Evolutionary conservation across 2,329 filamentous ascomycete genomes (phyloP).

Genomic region (Seiridium cupressi): DNA sequence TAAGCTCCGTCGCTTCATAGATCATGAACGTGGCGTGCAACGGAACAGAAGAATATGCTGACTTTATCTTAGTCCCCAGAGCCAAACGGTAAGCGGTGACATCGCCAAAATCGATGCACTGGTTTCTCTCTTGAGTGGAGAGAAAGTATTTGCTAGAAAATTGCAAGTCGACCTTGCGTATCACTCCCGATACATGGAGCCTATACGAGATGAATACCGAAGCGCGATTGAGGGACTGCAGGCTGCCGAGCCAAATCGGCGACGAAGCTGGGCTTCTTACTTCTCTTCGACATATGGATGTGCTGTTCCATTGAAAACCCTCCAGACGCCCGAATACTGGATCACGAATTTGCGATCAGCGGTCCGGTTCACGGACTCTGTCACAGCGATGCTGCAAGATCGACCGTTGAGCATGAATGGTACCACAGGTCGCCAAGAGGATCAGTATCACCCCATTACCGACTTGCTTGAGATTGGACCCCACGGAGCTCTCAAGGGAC

Average conservation of each 20-base stretch:
- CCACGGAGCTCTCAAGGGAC: not conserved
- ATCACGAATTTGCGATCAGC: too few species aligned
- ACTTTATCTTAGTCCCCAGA: constrained; percentile 20
- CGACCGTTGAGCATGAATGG: not conserved
- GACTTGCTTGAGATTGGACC: not conserved
- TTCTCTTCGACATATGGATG: too few species aligned
- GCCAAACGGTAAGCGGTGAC: constrained; percentile 26
- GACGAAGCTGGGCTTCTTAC: too few species aligned
- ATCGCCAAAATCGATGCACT: constrained; percentile 13
- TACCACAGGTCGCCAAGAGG: not conserved
- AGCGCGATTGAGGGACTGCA: too few species aligned
- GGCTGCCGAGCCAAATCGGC: too few species aligned
- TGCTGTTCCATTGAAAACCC: too few species aligned
- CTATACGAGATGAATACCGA: constrained; percentile 16
- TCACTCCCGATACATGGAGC: constrained; percentile 28
- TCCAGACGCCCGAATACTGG: too few species aligned
- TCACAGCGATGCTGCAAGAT: too few species aligned
- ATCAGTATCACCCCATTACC: not conserved
- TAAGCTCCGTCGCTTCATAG: too few species aligned
- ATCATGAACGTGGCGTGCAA: constrained; percentile 16
- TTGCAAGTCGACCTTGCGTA: constrained; percentile 24
- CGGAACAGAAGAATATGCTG: too few species aligned
- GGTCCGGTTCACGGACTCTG: too few species aligned
- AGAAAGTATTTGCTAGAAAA: constrained; percentile 10
- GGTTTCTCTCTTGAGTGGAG: constrained; percentile 10